These are phyloP conservation scores for Daphne laureola DNA, from an alignment of 441 rosid species.

Conservation along the genomic window DNA sequence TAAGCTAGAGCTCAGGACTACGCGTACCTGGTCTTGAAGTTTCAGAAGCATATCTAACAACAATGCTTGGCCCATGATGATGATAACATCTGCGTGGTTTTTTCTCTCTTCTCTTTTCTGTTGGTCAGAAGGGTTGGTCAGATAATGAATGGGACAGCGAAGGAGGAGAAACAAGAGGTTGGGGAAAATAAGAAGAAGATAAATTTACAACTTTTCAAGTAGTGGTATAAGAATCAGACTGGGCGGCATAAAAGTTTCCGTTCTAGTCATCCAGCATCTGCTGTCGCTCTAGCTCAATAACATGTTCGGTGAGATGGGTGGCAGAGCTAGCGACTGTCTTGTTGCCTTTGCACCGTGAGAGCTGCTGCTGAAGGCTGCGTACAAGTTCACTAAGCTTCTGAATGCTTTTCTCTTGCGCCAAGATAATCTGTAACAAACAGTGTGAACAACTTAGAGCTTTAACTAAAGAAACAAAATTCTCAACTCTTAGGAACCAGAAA, in stretches of 20 bases:
- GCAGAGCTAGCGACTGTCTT: slow-evolving; percentile 28
- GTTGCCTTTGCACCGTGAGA: slow-evolving; percentile 44
- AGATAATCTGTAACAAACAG: slow-evolving; percentile 45
- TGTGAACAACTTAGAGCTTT: background rate
- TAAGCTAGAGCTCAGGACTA: too few species aligned
- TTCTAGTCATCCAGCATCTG: slow-evolving; percentile 40
- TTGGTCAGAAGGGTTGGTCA: too few species aligned
- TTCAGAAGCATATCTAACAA: too few species aligned
- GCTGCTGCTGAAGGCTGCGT: slow-evolving; percentile 46
- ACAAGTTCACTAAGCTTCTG: slow-evolving; percentile 65
- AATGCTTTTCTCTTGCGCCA: slow-evolving; percentile 66
- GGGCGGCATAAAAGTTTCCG: slow-evolving; percentile 7
- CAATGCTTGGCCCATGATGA: too few species aligned
- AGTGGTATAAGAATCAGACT: slow-evolving; percentile 13
- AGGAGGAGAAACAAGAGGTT: too few species aligned
- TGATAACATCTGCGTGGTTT: too few species aligned
- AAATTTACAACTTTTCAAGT: slow-evolving; percentile 14
- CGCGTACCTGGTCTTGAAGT: too few species aligned
- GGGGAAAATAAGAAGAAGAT: background rate
- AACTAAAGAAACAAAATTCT: background rate
- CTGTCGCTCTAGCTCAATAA: slow-evolving; percentile 46
- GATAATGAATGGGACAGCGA: too few species aligned
- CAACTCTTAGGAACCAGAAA: background rate
- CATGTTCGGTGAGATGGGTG: slow-evolving; percentile 27
- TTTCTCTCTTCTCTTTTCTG: too few species aligned